Base-by-base conservation (phyloP, 192 early-diverging fungal genomes). In the Geranomyces michiganensis region DNA sequence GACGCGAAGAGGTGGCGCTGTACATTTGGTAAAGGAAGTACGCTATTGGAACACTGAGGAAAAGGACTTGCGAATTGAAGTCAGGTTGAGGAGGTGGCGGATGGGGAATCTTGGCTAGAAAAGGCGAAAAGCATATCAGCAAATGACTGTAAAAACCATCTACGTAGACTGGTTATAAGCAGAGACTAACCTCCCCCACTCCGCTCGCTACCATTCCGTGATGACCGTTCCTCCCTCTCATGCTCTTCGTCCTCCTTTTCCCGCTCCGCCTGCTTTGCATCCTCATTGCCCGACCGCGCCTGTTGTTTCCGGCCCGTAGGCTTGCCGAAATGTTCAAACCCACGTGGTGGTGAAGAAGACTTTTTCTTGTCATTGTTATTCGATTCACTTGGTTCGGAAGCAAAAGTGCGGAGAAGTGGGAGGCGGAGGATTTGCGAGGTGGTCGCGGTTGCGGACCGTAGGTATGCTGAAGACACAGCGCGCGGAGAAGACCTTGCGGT, bases 11-110 rank as follows among this genome's bases (percentile, higher is more conserved):
- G 41, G 31, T 32, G 46, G 13, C 47, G 22, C 53, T 61, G 62
- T 58, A 76, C 26, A 78, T 31, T 17, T 67, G 22, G 56, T 70
- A 81, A 0, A 64, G 10, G 32, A 85, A 30, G 63, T 70, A 78
- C 14, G 65, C 36, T 14, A 65, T 13, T 5, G 76, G 79, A 27
- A 81, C 29, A 8, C 68, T 62, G 45, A 79, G 66, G 21, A 81
- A 21, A 22, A 81, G 24, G 55, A 36, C 65, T 30, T 72, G 36
- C 21, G 63, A 62, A 73, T 78, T 78, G 65, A 77, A 36, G n/a
- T 80, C 62, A 62, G 81, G 24, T 2, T 63, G 32, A 21, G 33
- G 5, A 6, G 62, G 32, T 21, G 32, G 41, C 14, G 62, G 62
- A 9, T 60, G 7, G 3, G 58, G 58, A 6, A 60, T 60, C 31